These are phyloP conservation scores for Bassia scoparia DNA, from an alignment of 148 eudicot genomes.

Conservation along the genomic window DNA sequence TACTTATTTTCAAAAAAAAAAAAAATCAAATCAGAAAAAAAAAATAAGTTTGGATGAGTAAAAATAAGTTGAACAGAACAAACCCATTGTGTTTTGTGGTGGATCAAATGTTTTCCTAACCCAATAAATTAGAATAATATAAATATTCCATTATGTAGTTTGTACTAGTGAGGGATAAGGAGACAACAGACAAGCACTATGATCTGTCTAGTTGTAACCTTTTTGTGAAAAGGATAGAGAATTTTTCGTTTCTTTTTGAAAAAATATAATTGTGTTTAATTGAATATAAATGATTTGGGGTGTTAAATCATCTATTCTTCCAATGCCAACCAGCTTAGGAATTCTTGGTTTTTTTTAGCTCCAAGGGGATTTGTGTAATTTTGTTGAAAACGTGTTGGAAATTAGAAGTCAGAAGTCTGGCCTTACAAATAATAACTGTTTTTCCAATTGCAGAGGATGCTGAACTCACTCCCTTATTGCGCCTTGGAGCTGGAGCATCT, in stretches of 20 bases:
- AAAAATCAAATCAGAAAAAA: too few species aligned
- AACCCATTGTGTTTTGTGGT: not conserved
- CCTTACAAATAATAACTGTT: constrained; percentile 11
- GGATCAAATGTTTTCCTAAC: not conserved
- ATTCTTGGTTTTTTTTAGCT: too few species aligned
- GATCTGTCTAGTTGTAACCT: not conserved
- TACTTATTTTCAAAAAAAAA: too few species aligned
- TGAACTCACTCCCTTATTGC: constrained; percentile 74
- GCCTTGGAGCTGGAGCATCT: constrained; percentile 92
- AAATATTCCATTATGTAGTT: not conserved
- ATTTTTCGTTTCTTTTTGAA: not conserved
- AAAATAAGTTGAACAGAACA: too few species aligned
- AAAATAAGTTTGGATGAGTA: too few species aligned
- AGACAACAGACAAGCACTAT: not conserved
- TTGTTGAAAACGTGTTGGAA: not conserved
- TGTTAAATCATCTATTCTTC: not conserved
- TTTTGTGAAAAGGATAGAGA: not conserved
- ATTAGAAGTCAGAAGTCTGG: too few species aligned
- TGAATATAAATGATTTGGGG: not conserved
- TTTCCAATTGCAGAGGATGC: constrained; percentile 55
- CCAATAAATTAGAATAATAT: too few species aligned
- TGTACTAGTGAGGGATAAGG: not conserved
- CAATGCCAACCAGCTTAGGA: not conserved
- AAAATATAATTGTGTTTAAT: not conserved
- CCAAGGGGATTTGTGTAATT: not conserved